Conservation (phyloP, 1,284 basidiomycete genomes). For the Ustilago trichophora region DNA sequence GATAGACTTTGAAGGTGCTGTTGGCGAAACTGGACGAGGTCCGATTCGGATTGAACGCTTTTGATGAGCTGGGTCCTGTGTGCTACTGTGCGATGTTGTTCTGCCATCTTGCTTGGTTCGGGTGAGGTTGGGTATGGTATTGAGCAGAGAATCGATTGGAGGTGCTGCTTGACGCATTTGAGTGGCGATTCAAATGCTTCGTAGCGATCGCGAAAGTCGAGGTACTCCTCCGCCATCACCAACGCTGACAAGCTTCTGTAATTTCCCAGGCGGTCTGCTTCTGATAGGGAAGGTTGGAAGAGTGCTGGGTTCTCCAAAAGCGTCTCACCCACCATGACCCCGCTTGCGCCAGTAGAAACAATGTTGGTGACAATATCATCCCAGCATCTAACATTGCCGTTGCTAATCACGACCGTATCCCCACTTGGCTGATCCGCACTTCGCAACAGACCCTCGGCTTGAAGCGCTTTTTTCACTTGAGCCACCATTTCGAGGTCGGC, state of each 20-base stretch:
- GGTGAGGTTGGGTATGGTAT: slow-evolving; percentile 6
- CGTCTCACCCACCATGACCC: slow-evolving; percentile 80
- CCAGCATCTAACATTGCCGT: slow-evolving; percentile 77
- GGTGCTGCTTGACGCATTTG: slow-evolving; percentile 36
- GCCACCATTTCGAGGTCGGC: slow-evolving; percentile 75
- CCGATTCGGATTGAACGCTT: slow-evolving; percentile 15
- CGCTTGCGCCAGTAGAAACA: slow-evolving; percentile 74
- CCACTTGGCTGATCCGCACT: slow-evolving; percentile 52
- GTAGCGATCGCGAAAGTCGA: slow-evolving; percentile 16
- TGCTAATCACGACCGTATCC: slow-evolving; percentile 74
- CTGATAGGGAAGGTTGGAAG: slow-evolving; percentile 14
- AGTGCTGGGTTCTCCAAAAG: slow-evolving; percentile 73
- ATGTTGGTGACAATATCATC: slow-evolving; percentile 72
- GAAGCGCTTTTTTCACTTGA: slow-evolving; percentile 68
- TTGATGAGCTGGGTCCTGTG: slow-evolving; percentile 13
- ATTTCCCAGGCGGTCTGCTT: background rate
- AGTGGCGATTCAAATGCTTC: slow-evolving; percentile 19
- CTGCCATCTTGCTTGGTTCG: background rate
- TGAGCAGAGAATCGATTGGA: slow-evolving; percentile 30
- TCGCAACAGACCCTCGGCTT: slow-evolving; percentile 58
- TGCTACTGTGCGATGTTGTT: slow-evolving; percentile 16
- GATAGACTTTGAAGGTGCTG: slow-evolving; percentile 2
- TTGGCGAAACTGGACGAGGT: slow-evolving; percentile 15
- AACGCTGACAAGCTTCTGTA: background rate
- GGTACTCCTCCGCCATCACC: slow-evolving; percentile 25